Conservation (phyloP, 2,329 filamentous ascomycete species). For the Cordyceps farinosa region DNA sequence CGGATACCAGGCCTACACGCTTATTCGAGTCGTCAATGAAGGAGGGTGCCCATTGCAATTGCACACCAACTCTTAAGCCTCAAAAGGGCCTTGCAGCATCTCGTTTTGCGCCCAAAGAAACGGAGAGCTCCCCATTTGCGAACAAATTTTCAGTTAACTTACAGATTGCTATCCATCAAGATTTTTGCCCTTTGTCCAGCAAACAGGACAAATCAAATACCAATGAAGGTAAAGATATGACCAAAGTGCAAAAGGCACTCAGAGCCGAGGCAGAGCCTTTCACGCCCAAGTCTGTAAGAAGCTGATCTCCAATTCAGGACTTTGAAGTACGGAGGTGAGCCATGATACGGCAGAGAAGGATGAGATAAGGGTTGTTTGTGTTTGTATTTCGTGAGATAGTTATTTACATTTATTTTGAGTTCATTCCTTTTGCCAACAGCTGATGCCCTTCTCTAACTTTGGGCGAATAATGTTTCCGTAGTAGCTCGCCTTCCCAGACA, state of each 20-base stretch:
- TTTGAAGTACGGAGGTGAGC: neutral
- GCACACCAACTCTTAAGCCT: neutral
- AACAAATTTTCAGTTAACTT: neutral
- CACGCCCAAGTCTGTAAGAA: neutral
- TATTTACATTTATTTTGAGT: conserved; percentile 26
- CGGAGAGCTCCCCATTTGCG: neutral
- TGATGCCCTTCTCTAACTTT: conserved; percentile 74
- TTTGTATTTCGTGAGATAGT: conserved; percentile 5
- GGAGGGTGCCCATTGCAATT: neutral
- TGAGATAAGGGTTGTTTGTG: neutral
- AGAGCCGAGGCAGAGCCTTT: conserved; percentile 5
- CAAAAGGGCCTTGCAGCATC: conserved; percentile 11
- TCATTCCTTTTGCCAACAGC: conserved; percentile 64
- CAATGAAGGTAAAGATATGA: neutral
- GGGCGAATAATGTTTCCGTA: conserved; percentile 82
- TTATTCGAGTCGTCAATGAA: no score
- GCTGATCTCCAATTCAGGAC: neutral
- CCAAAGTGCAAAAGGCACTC: neutral
- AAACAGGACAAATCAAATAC: neutral
- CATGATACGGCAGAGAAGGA: neutral
- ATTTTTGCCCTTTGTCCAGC: neutral
- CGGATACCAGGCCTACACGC: no score
- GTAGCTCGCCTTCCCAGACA: conserved; percentile 88
- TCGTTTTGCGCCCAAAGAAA: conserved; percentile 9
- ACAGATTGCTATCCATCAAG: conserved; percentile 1